Conservation (phyloP, 345 rosid species). For the Lepidium didymum region DNA sequence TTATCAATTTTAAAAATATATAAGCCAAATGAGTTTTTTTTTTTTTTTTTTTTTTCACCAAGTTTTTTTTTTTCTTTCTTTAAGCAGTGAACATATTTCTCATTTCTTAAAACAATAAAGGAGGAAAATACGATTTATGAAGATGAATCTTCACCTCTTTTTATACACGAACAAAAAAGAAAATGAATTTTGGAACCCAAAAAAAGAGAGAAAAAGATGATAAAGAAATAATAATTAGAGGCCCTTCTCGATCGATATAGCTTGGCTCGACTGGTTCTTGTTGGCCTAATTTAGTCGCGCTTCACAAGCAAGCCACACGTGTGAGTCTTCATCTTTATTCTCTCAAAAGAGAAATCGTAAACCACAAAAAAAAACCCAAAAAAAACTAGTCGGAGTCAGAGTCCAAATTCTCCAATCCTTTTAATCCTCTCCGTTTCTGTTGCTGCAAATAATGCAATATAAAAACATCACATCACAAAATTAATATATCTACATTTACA, state of each 20-base stretch:
- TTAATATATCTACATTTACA: background rate
- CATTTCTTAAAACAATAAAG: background rate
- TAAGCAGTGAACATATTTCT: background rate
- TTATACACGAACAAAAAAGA: constrained; percentile 9
- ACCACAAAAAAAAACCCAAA: background rate
- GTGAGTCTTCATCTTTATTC: background rate
- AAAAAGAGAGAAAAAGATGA: background rate
- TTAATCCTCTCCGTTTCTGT: constrained; percentile 59
- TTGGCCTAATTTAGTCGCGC: constrained; percentile 9
- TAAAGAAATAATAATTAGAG: background rate
- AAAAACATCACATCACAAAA: background rate
- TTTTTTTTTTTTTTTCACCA: too few relatives aligned
- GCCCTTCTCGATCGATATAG: background rate
- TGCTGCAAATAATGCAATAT: constrained; percentile 21
- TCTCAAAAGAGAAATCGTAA: background rate
- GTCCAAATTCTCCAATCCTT: constrained; percentile 62
- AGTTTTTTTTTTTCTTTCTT: too few relatives aligned
- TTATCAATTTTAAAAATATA: background rate
- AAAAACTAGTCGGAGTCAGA: constrained; percentile 45
- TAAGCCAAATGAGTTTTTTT: background rate
- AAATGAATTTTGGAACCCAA: background rate
- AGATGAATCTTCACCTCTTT: background rate
- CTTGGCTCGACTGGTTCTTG: background rate
- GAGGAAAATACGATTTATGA: background rate
- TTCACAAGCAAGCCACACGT: constrained; percentile 21